Conservation (phyloP, 1,284 basidiomycete species). For the Cerioporus squamosus region DNA sequence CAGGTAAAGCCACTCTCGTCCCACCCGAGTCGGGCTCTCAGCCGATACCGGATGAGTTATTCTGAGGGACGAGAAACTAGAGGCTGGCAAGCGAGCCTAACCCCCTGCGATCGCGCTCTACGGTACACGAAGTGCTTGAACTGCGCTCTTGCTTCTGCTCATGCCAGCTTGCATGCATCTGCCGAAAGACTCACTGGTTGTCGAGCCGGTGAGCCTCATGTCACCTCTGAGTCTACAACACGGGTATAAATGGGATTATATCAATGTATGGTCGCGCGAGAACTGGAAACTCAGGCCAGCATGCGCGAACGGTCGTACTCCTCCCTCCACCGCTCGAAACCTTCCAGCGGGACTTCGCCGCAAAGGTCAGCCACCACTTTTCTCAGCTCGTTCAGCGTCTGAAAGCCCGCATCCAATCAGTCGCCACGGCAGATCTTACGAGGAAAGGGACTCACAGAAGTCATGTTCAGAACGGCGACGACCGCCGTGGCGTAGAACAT, state of each 20-base stretch:
- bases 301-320: constrained; percentile 30
- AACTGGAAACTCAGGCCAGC: constrained; percentile 3
- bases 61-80: too few species aligned
- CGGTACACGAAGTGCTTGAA: too few species aligned
- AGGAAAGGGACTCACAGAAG: constrained; percentile 37
- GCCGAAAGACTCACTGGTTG: too few species aligned
- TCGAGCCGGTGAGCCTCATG: too few species aligned
- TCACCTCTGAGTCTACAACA: too few species aligned
- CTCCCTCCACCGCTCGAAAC: constrained; percentile 46
- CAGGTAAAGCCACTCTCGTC: too few species aligned
- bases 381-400: constrained; percentile 50
- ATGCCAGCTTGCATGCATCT: too few species aligned
- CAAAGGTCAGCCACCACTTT: constrained; percentile 45
- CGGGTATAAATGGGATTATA: neutral
- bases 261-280: neutral
- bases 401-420: neutral
- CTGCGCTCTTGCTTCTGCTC: too few species aligned
- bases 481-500: constrained; percentile 52
- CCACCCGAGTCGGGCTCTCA: too few species aligned
- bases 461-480: constrained; percentile 47
- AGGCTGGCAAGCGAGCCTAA: too few species aligned
- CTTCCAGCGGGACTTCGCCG: constrained; percentile 50
- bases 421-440: neutral
- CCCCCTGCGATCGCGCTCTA: too few species aligned
- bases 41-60: too few species aligned